Conservation (phyloP, 306 rosid genomes). For the Purshia tridentata region DNA sequence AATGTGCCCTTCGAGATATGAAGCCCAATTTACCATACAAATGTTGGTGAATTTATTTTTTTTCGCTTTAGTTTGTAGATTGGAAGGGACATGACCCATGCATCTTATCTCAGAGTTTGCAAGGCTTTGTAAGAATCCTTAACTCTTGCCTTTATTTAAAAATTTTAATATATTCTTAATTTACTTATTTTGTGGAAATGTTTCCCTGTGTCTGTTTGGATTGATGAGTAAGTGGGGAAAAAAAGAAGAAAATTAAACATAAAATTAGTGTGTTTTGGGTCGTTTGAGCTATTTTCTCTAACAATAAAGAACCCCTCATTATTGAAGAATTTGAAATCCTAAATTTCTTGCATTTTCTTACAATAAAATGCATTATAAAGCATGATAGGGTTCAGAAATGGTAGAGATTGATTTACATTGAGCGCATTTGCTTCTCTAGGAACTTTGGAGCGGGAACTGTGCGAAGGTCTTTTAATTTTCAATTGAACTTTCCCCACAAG, state of each 20-base stretch:
- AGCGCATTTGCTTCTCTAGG: conserved; percentile 19
- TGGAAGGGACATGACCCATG: conserved; percentile 26
- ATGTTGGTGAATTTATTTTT: not conserved
- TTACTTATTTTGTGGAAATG: not conserved
- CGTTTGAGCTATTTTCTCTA: not conserved
- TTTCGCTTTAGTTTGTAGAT: conserved; percentile 4
- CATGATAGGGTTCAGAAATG: not conserved
- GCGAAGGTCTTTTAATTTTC: conserved; percentile 19
- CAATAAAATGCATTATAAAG: not conserved
- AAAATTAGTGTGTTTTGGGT: not conserved
- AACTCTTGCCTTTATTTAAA: not conserved
- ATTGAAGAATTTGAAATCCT: not conserved
- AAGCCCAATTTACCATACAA: not conserved
- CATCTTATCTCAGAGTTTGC: conserved; percentile 16
- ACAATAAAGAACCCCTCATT: not conserved
- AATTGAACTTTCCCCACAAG: conserved; percentile 7
- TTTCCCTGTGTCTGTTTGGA: not conserved
- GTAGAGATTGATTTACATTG: not conserved
- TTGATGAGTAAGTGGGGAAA: not conserved
- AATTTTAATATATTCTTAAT: not conserved
- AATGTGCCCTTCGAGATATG: not conserved
- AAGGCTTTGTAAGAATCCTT: conserved; percentile 29
- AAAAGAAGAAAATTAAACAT: not conserved
- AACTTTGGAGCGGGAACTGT: conserved; percentile 27
- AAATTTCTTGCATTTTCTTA: not conserved